Base-by-base conservation (phyloP, 768 basidiomycete genomes). In the Boletus sensibilis region DNA sequence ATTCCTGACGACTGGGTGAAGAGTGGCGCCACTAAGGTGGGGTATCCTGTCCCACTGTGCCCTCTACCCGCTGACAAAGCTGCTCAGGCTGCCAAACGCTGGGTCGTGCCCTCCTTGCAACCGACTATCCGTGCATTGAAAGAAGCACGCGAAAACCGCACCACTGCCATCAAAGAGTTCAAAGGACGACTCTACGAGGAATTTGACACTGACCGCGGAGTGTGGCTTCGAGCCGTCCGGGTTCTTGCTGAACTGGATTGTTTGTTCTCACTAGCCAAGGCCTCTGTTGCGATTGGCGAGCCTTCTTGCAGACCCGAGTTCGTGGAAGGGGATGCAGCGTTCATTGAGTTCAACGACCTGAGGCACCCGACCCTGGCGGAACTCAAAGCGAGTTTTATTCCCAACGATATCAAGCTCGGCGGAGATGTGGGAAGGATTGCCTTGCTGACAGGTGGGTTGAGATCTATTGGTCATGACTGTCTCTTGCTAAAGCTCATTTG, bases 201-300 rank as follows among this genome's bases (percentile, higher is more conserved):
- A 72, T 94, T 95, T 64, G 91, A 93, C 68, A 72, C 79, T 4
- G 91, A 95, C 66, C 85, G 91, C 42, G 78, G 82, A 14, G 73
- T 88, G 16, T 96, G 92, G 92, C 73, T 94, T 65, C 83, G 86
- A n/a, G 84, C 87, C 12, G 80, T 94, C 59, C 84, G 92, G 37
- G 86, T 92, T 16, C 81, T 96, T 48, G 89, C 97, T 8, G 95
- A 99, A 74, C 79, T 99, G n/a, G 97, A 99, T 71, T 99, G 97
- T 71, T 75, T 99, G 21, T 85, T 96, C 70, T 92, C 92, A 62
- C 75, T 98, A 45, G 90, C 96, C 5, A 95, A 92, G 71, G 82
- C 93, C 1, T 97, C 94, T 1, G 70, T 74, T n/a, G 90, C 91
- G 10, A 81, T 99, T 40, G 95, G 94, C 42, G 93, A 97, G 71